phyloP scores from a whole-genome alignment of 345 rosid genomes.

The Aethionema arabicum region DNA sequence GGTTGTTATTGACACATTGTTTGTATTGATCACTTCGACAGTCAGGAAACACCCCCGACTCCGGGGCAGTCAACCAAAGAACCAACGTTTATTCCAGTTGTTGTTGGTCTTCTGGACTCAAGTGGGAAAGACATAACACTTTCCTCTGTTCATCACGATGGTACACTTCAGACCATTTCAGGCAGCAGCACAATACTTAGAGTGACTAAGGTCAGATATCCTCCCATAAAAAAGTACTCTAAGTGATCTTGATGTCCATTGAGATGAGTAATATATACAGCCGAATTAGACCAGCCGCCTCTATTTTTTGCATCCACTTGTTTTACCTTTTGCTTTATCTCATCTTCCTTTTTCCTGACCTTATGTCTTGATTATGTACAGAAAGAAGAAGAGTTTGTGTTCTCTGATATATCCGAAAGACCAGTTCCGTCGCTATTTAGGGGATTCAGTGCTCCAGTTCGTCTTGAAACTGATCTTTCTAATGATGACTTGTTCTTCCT shows the following conservation, averaged over 20 bases:
- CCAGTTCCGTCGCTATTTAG: slow-evolving; percentile 90
- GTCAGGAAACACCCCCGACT: slow-evolving; percentile 86
- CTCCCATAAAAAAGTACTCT: slow-evolving; percentile 1
- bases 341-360: slow-evolving; percentile 15
- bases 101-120: slow-evolving; percentile 70
- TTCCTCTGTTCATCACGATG: slow-evolving; percentile 66
- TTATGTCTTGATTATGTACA: slow-evolving; percentile 42
- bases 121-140: slow-evolving; percentile 81
- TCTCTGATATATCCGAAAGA: slow-evolving; percentile 65
- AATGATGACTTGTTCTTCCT: slow-evolving; percentile 85
- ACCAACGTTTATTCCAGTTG: slow-evolving; percentile 87
- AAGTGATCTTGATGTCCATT: background rate
- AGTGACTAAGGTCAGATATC: slow-evolving; percentile 66
- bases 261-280: slow-evolving; percentile 7
- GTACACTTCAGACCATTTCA: slow-evolving; percentile 50
- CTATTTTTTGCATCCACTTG: background rate
- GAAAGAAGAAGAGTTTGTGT: slow-evolving; percentile 94
- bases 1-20: slow-evolving; percentile 17
- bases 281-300: background rate
- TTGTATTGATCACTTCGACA: slow-evolving; percentile 35
- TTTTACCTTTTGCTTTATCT: slow-evolving; percentile 10
- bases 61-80: slow-evolving; percentile 92
- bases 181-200: slow-evolving; percentile 67
- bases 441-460: slow-evolving; percentile 92
- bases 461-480: slow-evolving; percentile 81